phyloP scores from a whole-genome alignment of 2,329 filamentous ascomycete genomes.

The Fonsecaea multimorphosa region DNA sequence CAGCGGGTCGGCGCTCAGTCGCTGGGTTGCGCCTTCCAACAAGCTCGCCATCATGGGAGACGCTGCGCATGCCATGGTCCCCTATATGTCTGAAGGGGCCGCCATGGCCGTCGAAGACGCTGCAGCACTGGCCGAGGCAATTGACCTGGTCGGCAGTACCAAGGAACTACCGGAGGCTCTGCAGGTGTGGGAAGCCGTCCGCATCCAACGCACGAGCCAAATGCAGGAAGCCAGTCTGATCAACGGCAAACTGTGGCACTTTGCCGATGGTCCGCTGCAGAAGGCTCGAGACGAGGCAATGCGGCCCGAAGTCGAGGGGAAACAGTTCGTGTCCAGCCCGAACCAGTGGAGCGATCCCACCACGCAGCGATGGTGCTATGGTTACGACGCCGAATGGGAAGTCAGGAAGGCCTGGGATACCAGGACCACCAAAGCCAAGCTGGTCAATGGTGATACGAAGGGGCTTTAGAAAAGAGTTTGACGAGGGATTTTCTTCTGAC shows the following conservation, averaged over 20 bases:
- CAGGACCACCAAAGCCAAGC: constrained; percentile 1
- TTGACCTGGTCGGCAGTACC: constrained; percentile 19
- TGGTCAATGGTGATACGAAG: constrained; percentile 17
- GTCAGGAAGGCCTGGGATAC: constrained; percentile 44
- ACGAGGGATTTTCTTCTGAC: not conserved
- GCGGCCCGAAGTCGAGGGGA: constrained; percentile 49
- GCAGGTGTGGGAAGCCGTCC: constrained; percentile 47
- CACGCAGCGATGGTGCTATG: constrained; percentile 57
- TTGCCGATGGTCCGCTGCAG: constrained; percentile 52
- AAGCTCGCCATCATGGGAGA: constrained; percentile 52
- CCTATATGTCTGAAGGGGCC: constrained; percentile 53
- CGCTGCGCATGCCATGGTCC: constrained; percentile 54
- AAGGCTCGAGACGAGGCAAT: constrained; percentile 52
- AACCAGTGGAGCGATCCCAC: constrained; percentile 59
- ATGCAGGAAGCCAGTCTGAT: constrained; percentile 56
- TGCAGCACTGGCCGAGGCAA: constrained; percentile 44
- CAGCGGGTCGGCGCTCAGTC: constrained; percentile 39
- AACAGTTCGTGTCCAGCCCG: constrained; percentile 48
- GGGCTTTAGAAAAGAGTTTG: not conserved
- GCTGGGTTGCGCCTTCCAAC: constrained; percentile 41
- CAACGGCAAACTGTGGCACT: constrained; percentile 58
- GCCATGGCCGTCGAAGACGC: constrained; percentile 55
- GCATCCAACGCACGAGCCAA: constrained; percentile 44
- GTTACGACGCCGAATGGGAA: constrained; percentile 54
- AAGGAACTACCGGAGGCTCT: constrained; percentile 45